Percentiles rank a stretch among this genome's conserved stretches.
Conservation (phyloP, 2,329 filamentous ascomycete species). For the Pestalotiopsis sp. region DNA sequence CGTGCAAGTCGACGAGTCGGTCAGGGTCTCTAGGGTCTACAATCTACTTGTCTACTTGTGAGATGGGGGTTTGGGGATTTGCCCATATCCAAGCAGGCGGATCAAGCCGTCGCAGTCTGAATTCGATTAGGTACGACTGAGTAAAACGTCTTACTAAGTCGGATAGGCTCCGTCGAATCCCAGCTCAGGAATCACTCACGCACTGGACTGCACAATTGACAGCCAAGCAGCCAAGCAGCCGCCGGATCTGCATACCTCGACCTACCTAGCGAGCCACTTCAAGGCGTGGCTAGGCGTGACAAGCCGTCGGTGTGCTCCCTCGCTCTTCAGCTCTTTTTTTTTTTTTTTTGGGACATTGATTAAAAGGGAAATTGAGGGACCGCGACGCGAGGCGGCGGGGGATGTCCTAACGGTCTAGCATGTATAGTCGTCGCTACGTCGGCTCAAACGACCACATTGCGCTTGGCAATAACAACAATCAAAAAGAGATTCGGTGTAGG, state of each 20-base stretch:
- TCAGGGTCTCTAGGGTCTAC: not conserved
- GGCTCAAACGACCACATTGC: not conserved
- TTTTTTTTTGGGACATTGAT: not conserved
- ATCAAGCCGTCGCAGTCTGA: not conserved
- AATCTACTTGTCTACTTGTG: not conserved
- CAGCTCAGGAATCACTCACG: not conserved
- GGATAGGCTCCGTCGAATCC: not conserved
- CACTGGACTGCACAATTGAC: not conserved
- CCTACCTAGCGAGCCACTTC: not conserved
- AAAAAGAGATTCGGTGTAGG: not conserved
- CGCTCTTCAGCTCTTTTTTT: not conserved
- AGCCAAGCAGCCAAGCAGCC: not conserved
- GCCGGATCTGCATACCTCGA: not conserved
- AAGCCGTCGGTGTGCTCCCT: not conserved
- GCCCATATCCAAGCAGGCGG: not conserved
- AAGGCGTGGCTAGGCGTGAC: not conserved
- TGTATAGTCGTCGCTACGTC: not conserved
- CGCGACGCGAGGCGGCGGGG: conserved; percentile 2
- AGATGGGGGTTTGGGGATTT: not conserved
- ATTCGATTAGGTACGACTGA: conserved; percentile 8
- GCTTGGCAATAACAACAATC: not conserved
- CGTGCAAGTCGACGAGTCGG: not conserved
- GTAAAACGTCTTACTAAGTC: conserved; percentile 7
- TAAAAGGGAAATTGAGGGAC: conserved; percentile 1
- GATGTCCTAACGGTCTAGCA: not conserved